Evolutionary conservation across 768 basidiomycete species (phyloP), one percentile per base, ranked within the genome.

Genomic region (Suillus sp.): DNA sequence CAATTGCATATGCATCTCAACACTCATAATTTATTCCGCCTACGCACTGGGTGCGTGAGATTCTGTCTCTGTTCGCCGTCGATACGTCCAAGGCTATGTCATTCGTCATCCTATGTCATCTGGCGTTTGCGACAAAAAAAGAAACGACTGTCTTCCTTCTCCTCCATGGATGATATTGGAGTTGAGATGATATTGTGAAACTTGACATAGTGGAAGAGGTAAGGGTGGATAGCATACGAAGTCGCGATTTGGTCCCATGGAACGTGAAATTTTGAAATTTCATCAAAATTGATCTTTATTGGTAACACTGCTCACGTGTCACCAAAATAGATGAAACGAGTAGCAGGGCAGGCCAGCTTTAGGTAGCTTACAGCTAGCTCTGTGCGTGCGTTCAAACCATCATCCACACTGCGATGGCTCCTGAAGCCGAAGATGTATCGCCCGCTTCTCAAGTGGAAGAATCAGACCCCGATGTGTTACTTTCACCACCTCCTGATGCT

Each of bases 401-500:
- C 51, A 32, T 27, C 27, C 1, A 22, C 35, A 48, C 57, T 20
- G 20, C 18, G 32, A 62, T 62, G 62, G 20, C 62, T 7, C 20
- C 4, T 32, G 62, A 66, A 34, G 61, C 51, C 1, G 30, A 53
- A 64, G 57, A 70, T 14, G 13, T 65, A 20, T 76, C 77, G 11
- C 75, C 75, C 5, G 70, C 73, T 32, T 81, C 81, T 10, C 79
- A 85, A 8, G 78, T 75, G 53, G 91, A 91, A 62, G 89, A 91
- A 30, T 89, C 88, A 8, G 91, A 91, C 70, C 25, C 55, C 9
- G 55, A 57, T 10, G 64, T 64, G 32, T 62, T 82, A 2, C 69
- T 82, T 61, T 85, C 80, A 30, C 78, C 81, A 66, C 75, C 75
- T 43, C 75, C 79, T 51, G 84, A 87, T 65, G 77, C 80, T 62